A percentile compares a stretch with the other conserved stretches of the same genome.
Conservation (phyloP, 192 early-diverging fungal genomes). For the Anaeromyces robustus region DNA sequence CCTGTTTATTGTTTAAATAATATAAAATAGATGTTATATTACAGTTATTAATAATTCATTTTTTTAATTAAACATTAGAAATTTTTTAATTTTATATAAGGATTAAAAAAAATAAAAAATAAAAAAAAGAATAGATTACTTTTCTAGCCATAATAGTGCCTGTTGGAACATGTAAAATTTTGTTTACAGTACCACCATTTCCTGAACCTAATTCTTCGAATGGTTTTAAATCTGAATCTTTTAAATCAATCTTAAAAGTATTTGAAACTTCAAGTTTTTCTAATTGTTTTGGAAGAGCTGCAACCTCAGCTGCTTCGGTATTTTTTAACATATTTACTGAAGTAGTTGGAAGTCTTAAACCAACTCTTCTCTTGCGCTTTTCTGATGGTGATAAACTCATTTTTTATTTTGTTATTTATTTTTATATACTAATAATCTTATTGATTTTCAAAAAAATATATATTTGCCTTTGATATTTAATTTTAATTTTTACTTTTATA, state of each 20-base stretch:
- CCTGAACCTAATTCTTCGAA: slow-evolving; percentile 77
- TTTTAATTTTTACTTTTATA: no score
- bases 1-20: slow-evolving; percentile 4
- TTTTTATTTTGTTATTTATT: not conserved
- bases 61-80: no score
- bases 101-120: no score
- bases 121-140: no score
- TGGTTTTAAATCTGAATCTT: slow-evolving; percentile 58
- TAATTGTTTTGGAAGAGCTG: not conserved
- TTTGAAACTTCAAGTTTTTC: slow-evolving; percentile 8
- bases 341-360: not conserved
- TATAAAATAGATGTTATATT: no score
- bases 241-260: slow-evolving; percentile 55
- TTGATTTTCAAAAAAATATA: no score
- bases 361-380: not conserved
- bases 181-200: slow-evolving; percentile 80
- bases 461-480: no score
- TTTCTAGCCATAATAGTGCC: slow-evolving; percentile 29
- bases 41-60: no score
- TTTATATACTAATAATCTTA: no score
- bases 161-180: slow-evolving; percentile 61
- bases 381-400: not conserved
- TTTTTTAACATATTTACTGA: not conserved
- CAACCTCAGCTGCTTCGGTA: not conserved
- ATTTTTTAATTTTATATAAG: no score